These are phyloP conservation scores for Thermochaetoides thermophila DNA, from an alignment of 495 filamentous ascomycete genomes.

Conservation along the genomic window DNA sequence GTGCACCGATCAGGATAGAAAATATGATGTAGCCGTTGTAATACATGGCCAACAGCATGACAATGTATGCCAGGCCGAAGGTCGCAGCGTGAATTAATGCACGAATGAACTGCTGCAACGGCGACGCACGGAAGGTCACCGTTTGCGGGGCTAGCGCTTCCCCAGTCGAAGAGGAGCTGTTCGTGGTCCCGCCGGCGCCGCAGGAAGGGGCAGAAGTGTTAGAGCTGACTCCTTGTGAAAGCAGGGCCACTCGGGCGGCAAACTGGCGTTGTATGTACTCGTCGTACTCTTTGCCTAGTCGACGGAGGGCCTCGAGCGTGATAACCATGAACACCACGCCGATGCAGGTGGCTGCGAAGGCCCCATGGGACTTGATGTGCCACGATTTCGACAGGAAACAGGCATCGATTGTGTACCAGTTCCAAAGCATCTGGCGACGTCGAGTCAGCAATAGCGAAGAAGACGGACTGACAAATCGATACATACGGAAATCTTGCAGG, in stretches of 20 bases:
- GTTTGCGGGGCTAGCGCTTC: slow-evolving; percentile 3
- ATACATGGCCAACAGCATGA: slow-evolving; percentile 44
- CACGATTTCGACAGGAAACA: slow-evolving; percentile 36
- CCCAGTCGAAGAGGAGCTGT: background rate
- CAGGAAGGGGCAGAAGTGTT: background rate
- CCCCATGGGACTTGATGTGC: slow-evolving; percentile 30
- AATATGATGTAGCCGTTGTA: slow-evolving; percentile 45
- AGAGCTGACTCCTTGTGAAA: too few species aligned
- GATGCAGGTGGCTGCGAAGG: slow-evolving; percentile 44
- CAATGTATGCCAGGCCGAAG: slow-evolving; percentile 40
- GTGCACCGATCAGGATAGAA: slow-evolving; percentile 38
- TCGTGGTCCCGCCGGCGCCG: background rate
- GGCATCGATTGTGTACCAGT: slow-evolving; percentile 40
- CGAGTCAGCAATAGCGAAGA: background rate
- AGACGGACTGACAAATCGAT: background rate
- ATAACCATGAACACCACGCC: slow-evolving; percentile 40
- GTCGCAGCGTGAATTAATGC: slow-evolving; percentile 33
- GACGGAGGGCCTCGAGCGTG: slow-evolving; percentile 36
- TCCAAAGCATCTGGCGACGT: slow-evolving; percentile 39
- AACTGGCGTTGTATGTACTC: slow-evolving; percentile 28
- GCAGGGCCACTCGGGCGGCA: slow-evolving; percentile 12
- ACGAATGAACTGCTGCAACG: slow-evolving; percentile 33
- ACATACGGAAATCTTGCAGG: slow-evolving; percentile 14
- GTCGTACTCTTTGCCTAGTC: slow-evolving; percentile 40
- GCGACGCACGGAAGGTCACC: slow-evolving; percentile 29